These are phyloP conservation scores for Naganishia sp. DNA, from an alignment of 1,284 basidiomycete species.

Conservation along the genomic window DNA sequence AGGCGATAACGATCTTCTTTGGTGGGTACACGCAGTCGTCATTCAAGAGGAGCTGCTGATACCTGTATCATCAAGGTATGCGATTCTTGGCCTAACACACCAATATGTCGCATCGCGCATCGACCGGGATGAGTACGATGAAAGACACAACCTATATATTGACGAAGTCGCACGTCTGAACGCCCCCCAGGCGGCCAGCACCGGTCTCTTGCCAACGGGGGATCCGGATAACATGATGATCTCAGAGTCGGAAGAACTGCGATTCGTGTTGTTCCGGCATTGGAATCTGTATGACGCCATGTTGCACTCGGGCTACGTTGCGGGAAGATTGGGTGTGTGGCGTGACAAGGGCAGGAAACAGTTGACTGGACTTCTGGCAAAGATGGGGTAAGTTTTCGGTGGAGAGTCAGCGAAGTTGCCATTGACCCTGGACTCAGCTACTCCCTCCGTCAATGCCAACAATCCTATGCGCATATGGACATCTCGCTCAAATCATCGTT, in stretches of 20 bases:
- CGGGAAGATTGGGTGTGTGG: constrained; percentile 93
- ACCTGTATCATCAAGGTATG: constrained; percentile 57
- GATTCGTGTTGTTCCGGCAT: constrained; percentile 93
- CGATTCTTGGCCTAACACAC: constrained; percentile 88
- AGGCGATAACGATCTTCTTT: constrained; percentile 88
- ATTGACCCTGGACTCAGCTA: constrained; percentile 61
- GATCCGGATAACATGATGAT: constrained; percentile 74
- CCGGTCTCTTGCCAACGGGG: constrained; percentile 36
- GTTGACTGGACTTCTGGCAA: constrained; percentile 87
- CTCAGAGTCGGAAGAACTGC: constrained; percentile 76
- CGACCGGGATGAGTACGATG: constrained; percentile 82
- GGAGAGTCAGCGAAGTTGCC: not conserved
- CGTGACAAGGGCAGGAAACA: constrained; percentile 87
- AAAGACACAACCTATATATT: constrained; percentile 71
- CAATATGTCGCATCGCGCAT: constrained; percentile 88
- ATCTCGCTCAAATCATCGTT: constrained; percentile 86
- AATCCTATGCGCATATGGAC: constrained; percentile 94
- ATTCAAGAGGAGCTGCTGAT: constrained; percentile 1
- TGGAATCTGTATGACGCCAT: constrained; percentile 98
- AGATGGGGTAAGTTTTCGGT: constrained; percentile 81
- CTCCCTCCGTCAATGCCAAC: constrained; percentile 88
- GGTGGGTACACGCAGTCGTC: constrained; percentile 59
- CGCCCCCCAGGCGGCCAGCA: constrained; percentile 61
- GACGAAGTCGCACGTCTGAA: constrained; percentile 91
- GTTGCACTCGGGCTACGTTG: constrained; percentile 96